phyloP scores from a whole-genome alignment of 331 rosid genomes.

The Saraca asoca region DNA sequence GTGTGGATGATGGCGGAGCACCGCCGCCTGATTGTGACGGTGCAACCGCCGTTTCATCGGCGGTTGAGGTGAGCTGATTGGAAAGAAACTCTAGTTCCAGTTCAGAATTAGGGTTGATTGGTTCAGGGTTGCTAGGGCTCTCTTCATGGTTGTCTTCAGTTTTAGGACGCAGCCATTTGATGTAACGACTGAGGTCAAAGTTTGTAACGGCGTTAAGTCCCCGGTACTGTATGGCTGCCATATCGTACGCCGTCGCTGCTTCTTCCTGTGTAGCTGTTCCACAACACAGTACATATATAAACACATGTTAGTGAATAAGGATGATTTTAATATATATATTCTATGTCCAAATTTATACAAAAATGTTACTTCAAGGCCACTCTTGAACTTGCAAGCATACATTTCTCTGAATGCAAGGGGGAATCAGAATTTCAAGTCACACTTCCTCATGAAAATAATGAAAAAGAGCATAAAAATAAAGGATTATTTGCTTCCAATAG shows the following conservation, averaged over 20 bases:
- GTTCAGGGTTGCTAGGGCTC: not conserved
- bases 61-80: conserved; percentile 14
- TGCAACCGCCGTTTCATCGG: not conserved
- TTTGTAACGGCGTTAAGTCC: conserved; percentile 94
- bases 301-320: too few relatives aligned
- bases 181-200: conserved; percentile 81
- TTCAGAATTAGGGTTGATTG: conserved; percentile 24
- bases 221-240: conserved; percentile 83
- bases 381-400: too few relatives aligned
- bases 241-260: conserved; percentile 89
- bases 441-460: too few relatives aligned
- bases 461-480: too few relatives aligned
- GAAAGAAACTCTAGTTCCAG: conserved; percentile 32
- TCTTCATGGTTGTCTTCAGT: conserved; percentile 29
- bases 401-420: too few relatives aligned
- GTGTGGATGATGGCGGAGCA: conserved; percentile 42
- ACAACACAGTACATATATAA: not conserved
- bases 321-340: too few relatives aligned
- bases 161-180: conserved; percentile 53
- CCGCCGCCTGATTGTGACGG: not conserved
- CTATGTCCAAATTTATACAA: too few relatives aligned
- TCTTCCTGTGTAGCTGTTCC: conserved; percentile 91
- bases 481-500: too few relatives aligned
- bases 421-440: too few relatives aligned
- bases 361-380: too few relatives aligned